phyloP scores from a whole-genome alignment of 495 filamentous ascomycete species.

The Penicillium desertorum region DNA sequence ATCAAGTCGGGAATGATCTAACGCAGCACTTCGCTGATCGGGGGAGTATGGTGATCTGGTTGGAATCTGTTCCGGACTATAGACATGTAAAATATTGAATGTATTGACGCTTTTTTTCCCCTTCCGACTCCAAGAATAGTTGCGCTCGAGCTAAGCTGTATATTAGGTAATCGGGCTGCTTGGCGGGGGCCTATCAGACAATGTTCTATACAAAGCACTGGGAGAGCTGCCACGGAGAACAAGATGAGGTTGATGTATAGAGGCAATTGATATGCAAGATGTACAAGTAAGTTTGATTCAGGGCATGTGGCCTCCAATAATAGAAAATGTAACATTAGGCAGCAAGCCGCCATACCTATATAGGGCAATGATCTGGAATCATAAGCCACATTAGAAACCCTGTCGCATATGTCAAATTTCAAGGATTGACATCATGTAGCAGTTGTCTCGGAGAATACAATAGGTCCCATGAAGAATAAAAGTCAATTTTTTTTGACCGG shows the following conservation, averaged over 20 bases:
- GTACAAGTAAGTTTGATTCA: neutral
- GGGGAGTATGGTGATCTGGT: neutral
- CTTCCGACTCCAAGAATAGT: constrained; percentile 24
- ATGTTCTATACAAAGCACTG: constrained; percentile 15
- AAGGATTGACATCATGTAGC: neutral
- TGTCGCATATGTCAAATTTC: neutral
- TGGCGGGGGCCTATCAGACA: constrained; percentile 14
- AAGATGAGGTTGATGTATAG: neutral
- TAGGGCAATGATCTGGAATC: neutral
- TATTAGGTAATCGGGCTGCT: constrained; percentile 16
- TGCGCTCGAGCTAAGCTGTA: constrained; percentile 15
- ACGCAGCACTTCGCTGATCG: constrained; percentile 1
- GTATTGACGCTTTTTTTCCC: constrained; percentile 4
- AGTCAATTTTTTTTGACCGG: constrained; percentile 4
- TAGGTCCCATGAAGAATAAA: neutral
- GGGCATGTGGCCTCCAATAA: constrained; percentile 7
- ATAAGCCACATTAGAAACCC: neutral
- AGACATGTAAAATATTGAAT: neutral
- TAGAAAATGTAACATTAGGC: neutral
- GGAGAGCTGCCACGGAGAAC: neutral
- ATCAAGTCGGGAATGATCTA: constrained; percentile 19
- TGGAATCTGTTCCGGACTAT: constrained; percentile 17
- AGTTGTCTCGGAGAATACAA: neutral
- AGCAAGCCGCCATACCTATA: neutral
- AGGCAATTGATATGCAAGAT: neutral